Evolutionary conservation across 1,139 yeast species (phyloP).

Genomic region (Pichia inconspicua): DNA sequence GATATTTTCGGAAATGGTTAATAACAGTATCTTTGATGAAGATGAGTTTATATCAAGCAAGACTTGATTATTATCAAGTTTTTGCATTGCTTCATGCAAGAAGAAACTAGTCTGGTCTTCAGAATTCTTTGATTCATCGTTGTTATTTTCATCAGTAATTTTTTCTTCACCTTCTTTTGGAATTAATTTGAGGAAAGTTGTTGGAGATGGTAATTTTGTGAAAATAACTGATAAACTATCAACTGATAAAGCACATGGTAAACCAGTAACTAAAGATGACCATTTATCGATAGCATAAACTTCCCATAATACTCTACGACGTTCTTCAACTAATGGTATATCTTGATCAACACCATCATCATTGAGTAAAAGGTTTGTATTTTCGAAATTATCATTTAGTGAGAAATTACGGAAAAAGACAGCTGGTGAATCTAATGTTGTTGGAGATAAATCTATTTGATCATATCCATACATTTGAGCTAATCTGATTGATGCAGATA

Average conservation of each 20-base stretch:
- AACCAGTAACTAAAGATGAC: conserved; percentile 26
- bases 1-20: conserved; percentile 25
- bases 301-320: conserved; percentile 25
- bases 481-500: conserved; percentile 22
- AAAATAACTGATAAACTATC: conserved; percentile 23
- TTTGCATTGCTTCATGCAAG: conserved; percentile 26
- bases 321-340: conserved; percentile 23
- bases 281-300: conserved; percentile 25
- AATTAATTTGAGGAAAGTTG: conserved; percentile 21
- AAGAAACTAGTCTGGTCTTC: conserved; percentile 15
- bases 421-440: conserved; percentile 16
- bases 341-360: conserved; percentile 22
- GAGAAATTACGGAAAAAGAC: conserved; percentile 15
- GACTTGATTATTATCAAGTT: conserved; percentile 22
- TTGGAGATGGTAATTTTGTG: conserved; percentile 25
- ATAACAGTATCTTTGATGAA: conserved; percentile 21
- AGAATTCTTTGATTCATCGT: neutral
- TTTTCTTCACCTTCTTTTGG: neutral
- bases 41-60: conserved; percentile 22
- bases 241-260: conserved; percentile 24
- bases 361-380: conserved; percentile 10
- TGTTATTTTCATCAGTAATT: neutral
- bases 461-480: conserved; percentile 26
- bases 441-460: conserved; percentile 23
- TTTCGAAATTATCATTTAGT: conserved; percentile 7